Evolutionary conservation across 495 filamentous ascomycete genomes (phyloP).

Genomic region (Pyronema omphalodes): DNA sequence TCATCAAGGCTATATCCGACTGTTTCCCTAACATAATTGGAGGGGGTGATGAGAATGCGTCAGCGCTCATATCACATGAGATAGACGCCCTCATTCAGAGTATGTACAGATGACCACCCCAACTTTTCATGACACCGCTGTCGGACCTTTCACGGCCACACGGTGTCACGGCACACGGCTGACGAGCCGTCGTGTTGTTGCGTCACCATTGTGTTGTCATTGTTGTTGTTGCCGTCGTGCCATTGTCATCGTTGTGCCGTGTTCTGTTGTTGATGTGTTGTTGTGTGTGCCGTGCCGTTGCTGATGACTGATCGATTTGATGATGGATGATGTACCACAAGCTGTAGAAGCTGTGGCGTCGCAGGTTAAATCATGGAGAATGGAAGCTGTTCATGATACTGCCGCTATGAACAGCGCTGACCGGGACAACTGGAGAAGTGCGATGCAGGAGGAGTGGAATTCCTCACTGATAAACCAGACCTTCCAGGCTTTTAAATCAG

Average conservation of each 20-base stretch:
- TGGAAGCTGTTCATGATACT: not conserved
- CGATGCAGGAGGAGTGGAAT: not conserved
- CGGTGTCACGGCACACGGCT: no score
- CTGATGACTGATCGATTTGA: not conserved
- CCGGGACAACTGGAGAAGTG: not conserved
- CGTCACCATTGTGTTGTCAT: no score
- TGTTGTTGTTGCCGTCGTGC: not conserved
- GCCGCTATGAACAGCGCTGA: not conserved
- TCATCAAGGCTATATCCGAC: no score
- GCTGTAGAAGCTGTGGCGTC: constrained; percentile 5
- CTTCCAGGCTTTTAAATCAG: not conserved
- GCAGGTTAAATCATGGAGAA: not conserved
- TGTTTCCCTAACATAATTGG: no score
- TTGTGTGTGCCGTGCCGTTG: no score
- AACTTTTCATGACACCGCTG: no score
- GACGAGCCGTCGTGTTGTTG: no score
- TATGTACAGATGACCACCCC: no score
- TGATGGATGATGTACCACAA: constrained; percentile 4
- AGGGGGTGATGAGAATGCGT: no score
- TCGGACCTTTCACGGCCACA: no score
- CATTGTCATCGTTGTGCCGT: not conserved
- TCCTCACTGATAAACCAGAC: not conserved
- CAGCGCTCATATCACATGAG: no score
- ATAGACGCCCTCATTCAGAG: no score
- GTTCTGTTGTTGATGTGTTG: not conserved